A percentile compares a stretch with the other conserved stretches of the same genome.
phyloP scores from a whole-genome alignment of 2,329 filamentous ascomycete species.

The Cladosporium sp. region DNA sequence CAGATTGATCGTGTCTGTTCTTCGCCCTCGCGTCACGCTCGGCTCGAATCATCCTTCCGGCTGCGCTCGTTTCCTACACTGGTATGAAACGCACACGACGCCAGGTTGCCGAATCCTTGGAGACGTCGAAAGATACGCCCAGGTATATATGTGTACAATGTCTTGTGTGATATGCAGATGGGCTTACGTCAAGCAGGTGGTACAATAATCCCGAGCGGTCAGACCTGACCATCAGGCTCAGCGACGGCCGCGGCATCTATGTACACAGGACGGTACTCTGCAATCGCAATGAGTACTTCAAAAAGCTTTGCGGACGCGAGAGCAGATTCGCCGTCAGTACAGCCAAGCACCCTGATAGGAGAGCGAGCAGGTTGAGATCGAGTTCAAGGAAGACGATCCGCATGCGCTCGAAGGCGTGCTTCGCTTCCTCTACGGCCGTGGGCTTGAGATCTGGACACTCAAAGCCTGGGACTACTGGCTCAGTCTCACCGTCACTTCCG shows the following conservation, averaged over 20 bases:
- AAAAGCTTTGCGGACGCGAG: neutral
- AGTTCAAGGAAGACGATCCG: conserved; percentile 1
- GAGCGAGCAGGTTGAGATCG: neutral
- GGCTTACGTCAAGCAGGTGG: neutral
- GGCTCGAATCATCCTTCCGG: neutral
- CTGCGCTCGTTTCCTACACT: neutral
- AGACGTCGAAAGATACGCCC: neutral
- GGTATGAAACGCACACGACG: neutral
- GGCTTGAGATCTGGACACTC: neutral
- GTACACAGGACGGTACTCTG: conserved; percentile 9
- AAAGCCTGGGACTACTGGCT: neutral
- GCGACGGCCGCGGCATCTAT: neutral
- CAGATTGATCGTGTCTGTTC: neutral
- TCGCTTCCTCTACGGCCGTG: neutral
- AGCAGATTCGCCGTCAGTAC: conserved; percentile 7
- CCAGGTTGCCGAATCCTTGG: neutral
- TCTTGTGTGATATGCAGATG: neutral
- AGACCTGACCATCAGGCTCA: neutral
- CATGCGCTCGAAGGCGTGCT: neutral
- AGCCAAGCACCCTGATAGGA: neutral
- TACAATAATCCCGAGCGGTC: neutral
- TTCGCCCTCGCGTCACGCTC: neutral
- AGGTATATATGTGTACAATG: neutral
- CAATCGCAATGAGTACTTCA: neutral
- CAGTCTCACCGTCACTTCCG: neutral